Conservation (phyloP, 78 protist genomes). For the Dictyostelium discoideum region dicty_2.7 NC_007089.4:5200501-5201000, state of each 20-base stretch:
- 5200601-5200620: neutral
- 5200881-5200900: neutral
- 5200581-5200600: neutral
- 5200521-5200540: neutral
- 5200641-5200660: neutral
- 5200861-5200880: neutral
- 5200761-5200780: neutral
- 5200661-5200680: neutral
- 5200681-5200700: neutral
- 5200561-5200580: neutral
- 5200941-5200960: neutral
- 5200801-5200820: neutral
- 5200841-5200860: neutral
- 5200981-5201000: neutral
- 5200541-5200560: neutral
- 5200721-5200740: neutral
- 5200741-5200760: neutral
- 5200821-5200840: neutral
- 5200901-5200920: neutral
- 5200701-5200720: neutral
- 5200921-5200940: neutral
- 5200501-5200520: neutral
- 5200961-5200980: neutral
- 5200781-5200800: conserved; percentile 3
- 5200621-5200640: neutral